Conservation (phyloP, 441 rosid species). For the Theobroma grandiflorum region DNA sequence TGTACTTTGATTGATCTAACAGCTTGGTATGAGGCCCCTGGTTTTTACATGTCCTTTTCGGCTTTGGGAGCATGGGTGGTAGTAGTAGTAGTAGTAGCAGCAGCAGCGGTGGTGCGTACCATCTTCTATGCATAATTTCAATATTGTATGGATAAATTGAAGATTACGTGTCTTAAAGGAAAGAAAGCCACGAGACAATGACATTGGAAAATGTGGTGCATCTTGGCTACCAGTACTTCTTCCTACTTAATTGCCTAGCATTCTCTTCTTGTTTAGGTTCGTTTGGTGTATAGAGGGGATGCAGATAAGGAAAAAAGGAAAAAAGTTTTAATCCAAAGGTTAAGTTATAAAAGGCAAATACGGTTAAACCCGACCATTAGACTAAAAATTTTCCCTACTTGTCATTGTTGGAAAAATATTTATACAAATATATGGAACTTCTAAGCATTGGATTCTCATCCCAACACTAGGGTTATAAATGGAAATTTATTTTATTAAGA, state of each 20-base stretch:
- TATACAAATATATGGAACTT: background rate
- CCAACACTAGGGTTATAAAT: background rate
- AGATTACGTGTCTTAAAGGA: background rate
- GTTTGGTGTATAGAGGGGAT: too few relatives aligned
- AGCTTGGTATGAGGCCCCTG: background rate
- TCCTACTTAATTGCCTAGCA: background rate
- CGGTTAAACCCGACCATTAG: too few relatives aligned
- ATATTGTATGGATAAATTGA: too few relatives aligned
- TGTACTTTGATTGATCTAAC: background rate
- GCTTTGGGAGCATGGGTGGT: background rate
- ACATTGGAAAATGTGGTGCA: background rate
- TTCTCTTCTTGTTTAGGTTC: background rate
- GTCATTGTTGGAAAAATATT: background rate
- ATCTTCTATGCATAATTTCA: too few relatives aligned
- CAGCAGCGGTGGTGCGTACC: too few relatives aligned
- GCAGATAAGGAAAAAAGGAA: too few relatives aligned
- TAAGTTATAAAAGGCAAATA: too few relatives aligned
- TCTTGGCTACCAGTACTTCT: background rate
- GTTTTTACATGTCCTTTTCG: background rate
- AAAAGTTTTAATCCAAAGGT: too few relatives aligned
- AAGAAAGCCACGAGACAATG: background rate
- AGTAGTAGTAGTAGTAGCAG: background rate
- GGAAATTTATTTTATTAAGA: too few relatives aligned
- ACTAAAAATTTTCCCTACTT: too few relatives aligned
- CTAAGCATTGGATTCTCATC: background rate